Percentiles rank a stretch among this genome's conserved stretches.
Evolutionary conservation across 1,284 basidiomycete genomes (phyloP).

Genomic region (Austroboletus niveus): DNA sequence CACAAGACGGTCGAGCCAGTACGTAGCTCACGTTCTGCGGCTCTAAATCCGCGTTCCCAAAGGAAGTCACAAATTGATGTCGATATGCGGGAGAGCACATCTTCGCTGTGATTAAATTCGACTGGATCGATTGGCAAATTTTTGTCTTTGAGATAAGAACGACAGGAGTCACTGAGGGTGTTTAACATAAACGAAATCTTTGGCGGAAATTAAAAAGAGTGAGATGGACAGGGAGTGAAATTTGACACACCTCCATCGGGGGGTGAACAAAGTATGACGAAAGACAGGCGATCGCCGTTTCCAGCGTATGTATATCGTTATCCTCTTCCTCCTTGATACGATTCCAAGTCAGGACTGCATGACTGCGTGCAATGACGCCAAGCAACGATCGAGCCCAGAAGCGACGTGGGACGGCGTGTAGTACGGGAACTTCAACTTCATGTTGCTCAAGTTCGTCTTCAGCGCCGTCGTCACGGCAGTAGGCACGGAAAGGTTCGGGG

Average conservation of each 20-base stretch:
- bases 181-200: conserved; percentile 42
- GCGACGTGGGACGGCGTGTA: conserved; percentile 44
- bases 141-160: conserved; percentile 32
- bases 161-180: conserved; percentile 42
- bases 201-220: conserved; percentile 1
- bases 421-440: conserved; percentile 16
- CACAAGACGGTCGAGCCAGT: background rate
- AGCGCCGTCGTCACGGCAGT: conserved; percentile 5
- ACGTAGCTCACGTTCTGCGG: conserved; percentile 34
- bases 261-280: conserved; percentile 55
- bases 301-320: conserved; percentile 37
- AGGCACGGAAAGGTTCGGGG: conserved; percentile 32
- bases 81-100: conserved; percentile 30
- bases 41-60: conserved; percentile 41
- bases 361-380: conserved; percentile 43
- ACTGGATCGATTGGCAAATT: conserved; percentile 23
- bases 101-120: conserved; percentile 30
- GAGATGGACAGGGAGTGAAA: background rate
- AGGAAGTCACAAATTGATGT: conserved; percentile 48
- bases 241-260: conserved; percentile 39
- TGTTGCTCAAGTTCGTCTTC: conserved; percentile 6
- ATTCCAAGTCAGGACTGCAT: conserved; percentile 45
- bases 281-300: conserved; percentile 48
- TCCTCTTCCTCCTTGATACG: conserved; percentile 20
- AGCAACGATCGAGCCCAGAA: conserved; percentile 53